Percentiles rank a stretch among this genome's conserved stretches.
Evolutionary conservation across 805 yeast species (phyloP).

Genomic region (Saturnispora saitoi): DNA sequence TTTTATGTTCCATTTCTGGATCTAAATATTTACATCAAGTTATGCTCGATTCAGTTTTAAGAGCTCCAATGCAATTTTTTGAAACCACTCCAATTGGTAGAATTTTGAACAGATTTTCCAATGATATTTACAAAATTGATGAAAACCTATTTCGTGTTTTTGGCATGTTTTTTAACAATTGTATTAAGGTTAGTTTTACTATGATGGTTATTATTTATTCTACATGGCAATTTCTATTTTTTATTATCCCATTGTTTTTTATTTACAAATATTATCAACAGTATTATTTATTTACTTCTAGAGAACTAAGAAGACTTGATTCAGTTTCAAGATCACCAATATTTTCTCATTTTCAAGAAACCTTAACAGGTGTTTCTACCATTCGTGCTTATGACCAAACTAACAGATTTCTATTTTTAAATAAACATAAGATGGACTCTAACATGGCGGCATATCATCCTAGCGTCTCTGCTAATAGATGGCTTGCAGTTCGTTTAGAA

Average conservation of each 20-base stretch:
- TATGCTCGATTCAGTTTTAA: conserved; percentile 64
- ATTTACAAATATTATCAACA: conserved; percentile 67
- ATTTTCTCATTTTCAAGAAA: conserved; percentile 78
- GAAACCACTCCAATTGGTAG: conserved; percentile 96
- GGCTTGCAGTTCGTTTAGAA: conserved; percentile 95
- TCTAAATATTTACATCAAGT: conserved; percentile 65
- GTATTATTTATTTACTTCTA: conserved; percentile 64
- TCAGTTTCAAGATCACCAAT: conserved; percentile 75
- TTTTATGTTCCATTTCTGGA: conserved; percentile 74
- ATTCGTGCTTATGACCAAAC: conserved; percentile 68
- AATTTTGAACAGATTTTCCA: conserved; percentile 82
- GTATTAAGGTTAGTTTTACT: conserved; percentile 62
- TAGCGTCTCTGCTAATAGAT: conserved; percentile 84
- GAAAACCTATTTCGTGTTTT: conserved; percentile 66
- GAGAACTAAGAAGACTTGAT: conserved; percentile 78
- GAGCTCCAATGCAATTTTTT: conserved; percentile 93
- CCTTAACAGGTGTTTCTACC: conserved; percentile 65
- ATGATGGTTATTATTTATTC: conserved; percentile 72
- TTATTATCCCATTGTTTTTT: conserved; percentile 61
- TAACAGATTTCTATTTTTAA: conserved; percentile 53
- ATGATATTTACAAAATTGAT: conserved; percentile 83
- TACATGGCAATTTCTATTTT: conserved; percentile 76
- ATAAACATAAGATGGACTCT: conserved; percentile 65
- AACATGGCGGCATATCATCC: conserved; percentile 93
- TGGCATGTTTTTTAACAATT: conserved; percentile 55